These are phyloP conservation scores for Neophaeococcomyces mojaviensis DNA, from an alignment of 2,329 filamentous ascomycete genomes.

Conservation along the genomic window DNA sequence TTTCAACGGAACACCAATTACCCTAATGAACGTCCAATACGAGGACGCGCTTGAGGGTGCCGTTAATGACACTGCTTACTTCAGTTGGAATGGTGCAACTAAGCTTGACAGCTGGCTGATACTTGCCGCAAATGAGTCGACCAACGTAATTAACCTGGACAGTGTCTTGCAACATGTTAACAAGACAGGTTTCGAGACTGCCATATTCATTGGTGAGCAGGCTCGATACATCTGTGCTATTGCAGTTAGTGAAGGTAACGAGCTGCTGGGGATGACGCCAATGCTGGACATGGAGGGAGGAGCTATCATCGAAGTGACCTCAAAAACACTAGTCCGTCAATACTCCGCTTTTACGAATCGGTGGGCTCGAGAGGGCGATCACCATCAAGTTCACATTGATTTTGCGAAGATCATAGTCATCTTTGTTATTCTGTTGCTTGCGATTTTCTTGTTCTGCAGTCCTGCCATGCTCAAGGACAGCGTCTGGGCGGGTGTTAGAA, in stretches of 20 bases:
- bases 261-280: background rate
- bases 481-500: no score
- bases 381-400: no score
- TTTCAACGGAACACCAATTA: slow-evolving; percentile 14
- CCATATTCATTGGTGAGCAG: background rate
- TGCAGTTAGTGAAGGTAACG: background rate
- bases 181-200: background rate
- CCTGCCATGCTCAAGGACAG: no score
- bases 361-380: no score
- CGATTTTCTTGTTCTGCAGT: no score
- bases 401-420: no score
- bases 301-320: no score
- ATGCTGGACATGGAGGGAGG: background rate
- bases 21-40: background rate
- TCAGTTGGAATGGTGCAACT: slow-evolving; percentile 44
- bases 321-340: no score
- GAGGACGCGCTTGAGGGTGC: background rate
- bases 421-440: no score
- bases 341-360: no score
- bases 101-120: slow-evolving; percentile 36
- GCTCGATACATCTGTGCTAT: background rate
- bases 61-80: slow-evolving; percentile 23
- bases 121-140: slow-evolving; percentile 16
- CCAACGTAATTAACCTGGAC: background rate
- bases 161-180: background rate